Base-by-base conservation (phyloP, 2,329 filamentous ascomycete species). In the Trichoderma citrinoviride region DNA sequence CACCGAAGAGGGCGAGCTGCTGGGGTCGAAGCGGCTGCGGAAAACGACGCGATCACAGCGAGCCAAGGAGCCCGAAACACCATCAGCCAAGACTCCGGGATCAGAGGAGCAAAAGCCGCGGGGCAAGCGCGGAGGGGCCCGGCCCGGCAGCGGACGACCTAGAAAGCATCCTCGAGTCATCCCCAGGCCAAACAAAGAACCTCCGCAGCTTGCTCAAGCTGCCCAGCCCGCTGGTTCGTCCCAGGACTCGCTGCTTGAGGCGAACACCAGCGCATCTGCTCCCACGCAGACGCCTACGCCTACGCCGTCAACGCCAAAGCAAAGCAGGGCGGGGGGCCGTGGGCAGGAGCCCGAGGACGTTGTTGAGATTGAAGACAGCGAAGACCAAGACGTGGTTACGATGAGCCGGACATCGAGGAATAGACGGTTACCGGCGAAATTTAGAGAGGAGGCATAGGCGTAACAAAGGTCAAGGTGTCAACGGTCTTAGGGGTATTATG, bases 81-180 rank as follows among this genome's bases (percentile, higher is more conserved):
- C 68, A 47, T 46, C 67, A 37, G 33, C 5, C 15, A 72, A 70
- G 47, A 33, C 61, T 7, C 27, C 47, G 58, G 64, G 67, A 64
- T 70, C 68, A 21, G 70, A 70, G n/a, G 70, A 70, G 52, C 68
- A 68, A 15, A 77, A 77, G 68, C 70, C 72, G 27, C 69, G 73
- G 25, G 76, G 76, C 41, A 78, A 78, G 66, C 73, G 76, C 46
- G 77, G 76, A 37, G 77, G 77, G 7, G 77, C 76, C 33, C 72
- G 76, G 52, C 77, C 77, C 5, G 76, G 77, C 12, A 78, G 77
- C 65, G 77, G 77, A 29, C 72, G 77, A 52, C 77, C 77, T 71
- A 76, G 77, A 70, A 78, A 78, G 69, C 75, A 78, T 44, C 76
- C 75, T 37, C 73, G 73, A 67, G 62, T 27, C 44, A 50, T 65